Evolutionary conservation across 2,329 filamentous ascomycete genomes (phyloP).

Genomic region (Berkeleyomyces basicola): DNA sequence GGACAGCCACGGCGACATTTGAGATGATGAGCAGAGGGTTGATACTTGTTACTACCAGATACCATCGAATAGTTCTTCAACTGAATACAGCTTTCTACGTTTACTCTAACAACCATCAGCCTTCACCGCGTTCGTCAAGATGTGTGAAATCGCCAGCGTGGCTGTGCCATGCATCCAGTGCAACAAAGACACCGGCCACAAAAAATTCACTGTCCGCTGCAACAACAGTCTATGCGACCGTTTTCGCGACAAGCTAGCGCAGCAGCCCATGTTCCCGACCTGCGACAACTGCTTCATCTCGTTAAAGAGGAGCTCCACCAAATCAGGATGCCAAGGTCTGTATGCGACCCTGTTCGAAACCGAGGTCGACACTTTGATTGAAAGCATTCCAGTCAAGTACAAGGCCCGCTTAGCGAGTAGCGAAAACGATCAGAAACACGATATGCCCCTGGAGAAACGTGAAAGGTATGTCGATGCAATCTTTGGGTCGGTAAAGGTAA

Average conservation of each 20-base stretch:
- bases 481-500: background rate
- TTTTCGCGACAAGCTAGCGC: background rate
- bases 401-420: background rate
- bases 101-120: background rate
- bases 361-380: background rate
- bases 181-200: background rate
- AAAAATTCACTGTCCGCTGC: background rate
- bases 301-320: background rate
- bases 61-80: background rate
- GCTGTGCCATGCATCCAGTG: background rate
- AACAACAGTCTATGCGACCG: background rate
- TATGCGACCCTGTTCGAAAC: background rate
- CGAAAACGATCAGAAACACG: background rate
- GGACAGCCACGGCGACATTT: background rate
- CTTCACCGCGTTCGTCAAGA: background rate
- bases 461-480: background rate
- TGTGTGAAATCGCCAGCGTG: background rate
- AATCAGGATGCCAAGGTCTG: background rate
- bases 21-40: background rate
- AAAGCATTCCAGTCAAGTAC: background rate
- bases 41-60: background rate
- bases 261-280: background rate
- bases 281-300: background rate
- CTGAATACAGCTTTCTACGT: background rate
- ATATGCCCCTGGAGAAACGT: background rate